Conservation (phyloP, 805 yeast species). For the Starmerella sp. region DNA sequence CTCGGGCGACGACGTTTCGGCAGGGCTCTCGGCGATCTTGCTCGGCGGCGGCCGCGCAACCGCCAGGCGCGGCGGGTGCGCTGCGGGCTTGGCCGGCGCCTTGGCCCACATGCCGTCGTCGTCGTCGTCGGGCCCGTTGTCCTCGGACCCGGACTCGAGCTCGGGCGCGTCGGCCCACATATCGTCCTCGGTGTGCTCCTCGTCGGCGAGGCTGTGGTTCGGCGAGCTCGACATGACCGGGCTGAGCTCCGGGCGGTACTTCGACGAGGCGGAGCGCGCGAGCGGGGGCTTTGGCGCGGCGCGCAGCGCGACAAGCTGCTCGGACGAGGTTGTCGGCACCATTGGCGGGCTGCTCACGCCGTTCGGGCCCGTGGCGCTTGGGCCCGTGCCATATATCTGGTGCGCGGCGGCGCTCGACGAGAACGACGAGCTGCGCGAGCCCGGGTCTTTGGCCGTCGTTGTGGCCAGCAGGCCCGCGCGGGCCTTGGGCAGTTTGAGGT, state of each 20-base stretch:
- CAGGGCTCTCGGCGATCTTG: no score
- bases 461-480: background rate
- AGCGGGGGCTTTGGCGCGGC: conserved; percentile 37
- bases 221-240: conserved; percentile 15
- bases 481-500: background rate
- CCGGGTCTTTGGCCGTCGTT: background rate
- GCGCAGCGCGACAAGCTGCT: conserved; percentile 51
- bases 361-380: background rate
- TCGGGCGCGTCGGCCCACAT: conserved; percentile 61
- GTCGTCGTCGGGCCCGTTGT: conserved; percentile 31
- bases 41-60: no score
- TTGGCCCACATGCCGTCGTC: conserved; percentile 56
- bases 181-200: conserved; percentile 4
- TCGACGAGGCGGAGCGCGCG: conserved; percentile 23
- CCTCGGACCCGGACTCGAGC: conserved; percentile 28
- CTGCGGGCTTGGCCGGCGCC: conserved; percentile 20
- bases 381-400: background rate
- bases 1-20: no score
- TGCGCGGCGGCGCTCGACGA: background rate
- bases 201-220: background rate
- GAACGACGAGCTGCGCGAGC: background rate
- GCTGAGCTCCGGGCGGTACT: conserved; percentile 24
- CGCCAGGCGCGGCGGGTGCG: background rate
- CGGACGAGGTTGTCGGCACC: background rate
- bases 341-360: background rate